Percentiles rank a stretch among this genome's conserved stretches.
Evolutionary conservation across 805 yeast species (phyloP).

Genomic region (Ogataea trehalophila): DNA sequence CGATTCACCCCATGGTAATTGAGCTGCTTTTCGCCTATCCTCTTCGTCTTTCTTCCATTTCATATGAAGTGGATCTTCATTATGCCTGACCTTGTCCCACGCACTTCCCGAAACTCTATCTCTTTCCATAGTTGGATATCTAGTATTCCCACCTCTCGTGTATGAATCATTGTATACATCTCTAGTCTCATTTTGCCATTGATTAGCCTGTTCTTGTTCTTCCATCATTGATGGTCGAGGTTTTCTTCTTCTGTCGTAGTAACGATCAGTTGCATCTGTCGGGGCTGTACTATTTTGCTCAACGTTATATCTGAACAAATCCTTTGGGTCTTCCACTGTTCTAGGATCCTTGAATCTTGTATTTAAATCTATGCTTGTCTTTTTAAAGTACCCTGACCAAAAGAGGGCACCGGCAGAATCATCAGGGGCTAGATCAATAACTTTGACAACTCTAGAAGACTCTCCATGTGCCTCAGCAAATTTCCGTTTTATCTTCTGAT

Average conservation of each 20-base stretch:
- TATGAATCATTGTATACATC: not conserved
- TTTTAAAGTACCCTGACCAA: constrained; percentile 50
- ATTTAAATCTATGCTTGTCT: constrained; percentile 47
- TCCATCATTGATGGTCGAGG: not conserved
- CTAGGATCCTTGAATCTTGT: constrained; percentile 54
- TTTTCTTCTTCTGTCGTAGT: constrained; percentile 1
- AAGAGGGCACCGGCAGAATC: constrained; percentile 22
- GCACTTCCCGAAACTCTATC: constrained; percentile 5
- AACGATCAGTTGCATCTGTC: not conserved
- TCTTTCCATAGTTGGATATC: not conserved
- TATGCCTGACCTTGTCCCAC: constrained; percentile 21
- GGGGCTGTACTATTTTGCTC: not conserved
- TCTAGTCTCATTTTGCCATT: too few species aligned
- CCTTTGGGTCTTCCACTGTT: constrained; percentile 6
- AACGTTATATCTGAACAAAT: not conserved
- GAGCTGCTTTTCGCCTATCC: too few species aligned
- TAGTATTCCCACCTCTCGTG: not conserved
- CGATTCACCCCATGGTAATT: too few species aligned
- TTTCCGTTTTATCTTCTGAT: constrained; percentile 14
- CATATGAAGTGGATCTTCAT: constrained; percentile 1
- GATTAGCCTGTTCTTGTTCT: too few species aligned
- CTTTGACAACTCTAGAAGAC: constrained; percentile 18
- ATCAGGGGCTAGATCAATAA: constrained; percentile 23
- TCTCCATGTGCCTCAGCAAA: constrained; percentile 25
- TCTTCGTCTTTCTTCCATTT: not conserved